phyloP scores from a whole-genome alignment of 2,329 filamentous ascomycete genomes.

The Mariannaea elegans region DNA sequence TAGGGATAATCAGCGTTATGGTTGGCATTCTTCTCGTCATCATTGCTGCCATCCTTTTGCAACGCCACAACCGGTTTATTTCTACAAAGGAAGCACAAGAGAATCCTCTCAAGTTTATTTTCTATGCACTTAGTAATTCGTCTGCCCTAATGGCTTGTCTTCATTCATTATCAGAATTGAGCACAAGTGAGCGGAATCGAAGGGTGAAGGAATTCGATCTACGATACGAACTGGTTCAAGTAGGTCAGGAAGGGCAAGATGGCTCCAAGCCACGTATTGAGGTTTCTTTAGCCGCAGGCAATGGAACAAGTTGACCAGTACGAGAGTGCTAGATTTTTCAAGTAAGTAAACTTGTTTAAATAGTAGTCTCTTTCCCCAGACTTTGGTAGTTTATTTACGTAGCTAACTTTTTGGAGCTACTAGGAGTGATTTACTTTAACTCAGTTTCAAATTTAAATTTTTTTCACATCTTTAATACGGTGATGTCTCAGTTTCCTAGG shows the following conservation, averaged over 20 bases:
- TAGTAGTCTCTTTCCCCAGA: no score
- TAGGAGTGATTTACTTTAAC: no score
- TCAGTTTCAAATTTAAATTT: no score
- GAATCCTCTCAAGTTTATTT: not conserved
- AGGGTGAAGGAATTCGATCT: not conserved
- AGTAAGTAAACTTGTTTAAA: no score
- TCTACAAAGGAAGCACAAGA: not conserved
- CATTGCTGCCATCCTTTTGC: not conserved
- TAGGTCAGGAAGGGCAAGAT: not conserved
- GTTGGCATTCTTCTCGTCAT: not conserved
- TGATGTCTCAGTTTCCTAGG: no score
- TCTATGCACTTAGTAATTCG: not conserved
- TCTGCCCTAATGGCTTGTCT: not conserved
- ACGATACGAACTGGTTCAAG: not conserved
- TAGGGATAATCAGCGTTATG: not conserved
- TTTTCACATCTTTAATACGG: no score
- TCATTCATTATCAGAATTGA: not conserved
- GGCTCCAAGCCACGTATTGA: not conserved
- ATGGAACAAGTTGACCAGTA: no score
- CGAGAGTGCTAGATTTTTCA: no score
- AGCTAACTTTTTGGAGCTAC: no score
- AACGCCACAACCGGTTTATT: not conserved
- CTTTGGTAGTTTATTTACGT: no score
- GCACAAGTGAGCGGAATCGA: not conserved
- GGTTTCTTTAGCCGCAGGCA: no score